Evolutionary conservation across 78 protist species (phyloP), one percentile per base, ranked within the genome.

Genomic region (Speleostelium caveatum): DNA sequence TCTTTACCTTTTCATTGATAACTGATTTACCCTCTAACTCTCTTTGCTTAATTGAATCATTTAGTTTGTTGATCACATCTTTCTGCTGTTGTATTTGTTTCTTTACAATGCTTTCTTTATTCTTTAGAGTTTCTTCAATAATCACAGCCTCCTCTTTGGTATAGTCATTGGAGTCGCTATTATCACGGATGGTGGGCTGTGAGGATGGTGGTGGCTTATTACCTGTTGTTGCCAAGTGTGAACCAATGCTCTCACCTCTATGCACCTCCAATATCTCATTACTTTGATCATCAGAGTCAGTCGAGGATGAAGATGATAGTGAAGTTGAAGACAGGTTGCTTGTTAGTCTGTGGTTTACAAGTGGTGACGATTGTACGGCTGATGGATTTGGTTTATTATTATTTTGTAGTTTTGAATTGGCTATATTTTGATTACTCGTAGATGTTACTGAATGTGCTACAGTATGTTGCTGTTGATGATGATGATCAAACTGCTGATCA

Each of bases 121-220:
- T 66, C 38, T 83, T 83, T 1, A 83, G 21, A n/a, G 90, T 83
- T 41, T 83, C 90, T n/a, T 83, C 90, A 45, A 83, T 83, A 17
- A 83, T 83, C 10, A 83, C 75, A 26, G 53, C 78, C 36, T 83
- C 90, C 56, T 83, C 90, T 51, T 56, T 63, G 17, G 65, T 41
- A 30, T 55, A 42, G 10, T 83, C 76, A 24, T 22, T 6, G 10
- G 53, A 45, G n/a, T 45, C n/a, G 10, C n/a, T 14, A 45, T 45
- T 45, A 7, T 10, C 12, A 26, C 66, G 30, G 14, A 63, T 63
- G 36, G 8, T 17, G 3, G 75, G 36, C 12, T 45, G n/a, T 69
- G 28, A 6, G 2, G 66, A 73, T 36, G 5, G 42, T 17, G 14
- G 33, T 71, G 28, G 61, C 12, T 36, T 68, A 36, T 36, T 53